A percentile compares a stretch with the other conserved stretches of the same genome.
phyloP scores from a whole-genome alignment of 2,329 filamentous ascomycete species.

The Xylaria polymorpha region DNA sequence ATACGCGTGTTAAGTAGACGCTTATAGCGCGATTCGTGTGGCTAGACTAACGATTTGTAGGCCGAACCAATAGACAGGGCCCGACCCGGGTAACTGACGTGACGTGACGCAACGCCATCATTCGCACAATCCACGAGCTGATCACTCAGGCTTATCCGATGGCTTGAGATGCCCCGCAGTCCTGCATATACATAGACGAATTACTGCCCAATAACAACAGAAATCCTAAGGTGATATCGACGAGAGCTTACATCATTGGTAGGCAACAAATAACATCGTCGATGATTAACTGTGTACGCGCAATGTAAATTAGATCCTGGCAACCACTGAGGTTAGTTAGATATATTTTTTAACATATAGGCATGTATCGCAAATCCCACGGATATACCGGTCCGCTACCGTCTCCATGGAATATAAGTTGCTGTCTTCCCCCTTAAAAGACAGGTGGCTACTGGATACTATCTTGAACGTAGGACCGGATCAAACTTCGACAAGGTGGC shows the following conservation, averaged over 20 bases:
- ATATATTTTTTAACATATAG: not conserved
- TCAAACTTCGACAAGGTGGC: slow-evolving; percentile 5
- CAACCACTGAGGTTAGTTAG: not conserved
- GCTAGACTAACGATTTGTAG: slow-evolving; percentile 13
- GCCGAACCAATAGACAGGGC: slow-evolving; percentile 15
- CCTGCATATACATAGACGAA: slow-evolving; percentile 22
- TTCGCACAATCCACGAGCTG: slow-evolving; percentile 19
- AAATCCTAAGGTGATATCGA: slow-evolving; percentile 4
- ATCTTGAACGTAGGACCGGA: not conserved
- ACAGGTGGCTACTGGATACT: not conserved
- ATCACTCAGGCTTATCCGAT: slow-evolving; percentile 20
- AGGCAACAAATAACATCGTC: slow-evolving; percentile 3
- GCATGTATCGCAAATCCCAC: slow-evolving; percentile 3
- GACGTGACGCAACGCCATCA: slow-evolving; percentile 17
- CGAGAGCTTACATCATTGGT: slow-evolving; percentile 21
- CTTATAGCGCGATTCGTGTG: slow-evolving; percentile 1
- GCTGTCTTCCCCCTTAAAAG: not conserved
- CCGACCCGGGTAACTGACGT: not conserved
- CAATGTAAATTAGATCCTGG: slow-evolving; percentile 9
- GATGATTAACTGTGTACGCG: slow-evolving; percentile 2
- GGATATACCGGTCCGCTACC: slow-evolving; percentile 1
- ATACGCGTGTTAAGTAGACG: not conserved
- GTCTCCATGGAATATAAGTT: not conserved
- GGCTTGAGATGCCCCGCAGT: slow-evolving; percentile 27
- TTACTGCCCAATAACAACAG: slow-evolving; percentile 26